These are phyloP conservation scores for Poteriospumella lacustris DNA, from an alignment of 108 stramenopile species.

Conservation along the genomic window DNA sequence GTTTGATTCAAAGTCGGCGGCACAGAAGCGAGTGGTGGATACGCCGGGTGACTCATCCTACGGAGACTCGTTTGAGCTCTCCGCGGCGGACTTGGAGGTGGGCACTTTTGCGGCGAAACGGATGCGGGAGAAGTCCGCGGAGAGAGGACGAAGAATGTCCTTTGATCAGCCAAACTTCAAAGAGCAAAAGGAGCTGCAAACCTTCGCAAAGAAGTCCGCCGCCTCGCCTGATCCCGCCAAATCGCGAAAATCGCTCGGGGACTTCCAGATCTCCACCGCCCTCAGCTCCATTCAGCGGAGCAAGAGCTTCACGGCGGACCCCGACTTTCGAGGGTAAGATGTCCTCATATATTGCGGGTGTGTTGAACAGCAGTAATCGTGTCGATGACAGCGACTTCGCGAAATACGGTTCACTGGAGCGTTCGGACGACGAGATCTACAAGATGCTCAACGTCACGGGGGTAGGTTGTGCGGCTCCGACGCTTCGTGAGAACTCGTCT, in stretches of 20 bases:
- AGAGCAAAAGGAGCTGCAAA: too few species aligned
- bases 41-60: not conserved
- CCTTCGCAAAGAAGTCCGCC: too few species aligned
- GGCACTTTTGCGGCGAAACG: slow-evolving; percentile 4
- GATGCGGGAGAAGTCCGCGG: not conserved
- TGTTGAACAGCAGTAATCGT: not conserved
- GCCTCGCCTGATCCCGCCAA: too few species aligned
- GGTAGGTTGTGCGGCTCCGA: too few species aligned
- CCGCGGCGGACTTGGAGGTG: slow-evolving; percentile 5
- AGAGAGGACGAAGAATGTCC: not conserved
- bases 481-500: too few species aligned
- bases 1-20: not conserved
- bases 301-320: not conserved
- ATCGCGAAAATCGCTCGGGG: too few species aligned
- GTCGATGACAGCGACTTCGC: not conserved
- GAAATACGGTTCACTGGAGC: not conserved
- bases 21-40: not conserved
- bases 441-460: slow-evolving; percentile 2
- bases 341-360: not conserved
- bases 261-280: not conserved
- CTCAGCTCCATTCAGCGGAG: not conserved
- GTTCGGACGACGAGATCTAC: not conserved
- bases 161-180: not conserved
- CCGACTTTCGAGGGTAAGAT: not conserved
- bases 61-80: not conserved